Evolutionary conservation across 805 yeast genomes (phyloP).

Genomic region (Zygotorulaspora florentina): DNA sequence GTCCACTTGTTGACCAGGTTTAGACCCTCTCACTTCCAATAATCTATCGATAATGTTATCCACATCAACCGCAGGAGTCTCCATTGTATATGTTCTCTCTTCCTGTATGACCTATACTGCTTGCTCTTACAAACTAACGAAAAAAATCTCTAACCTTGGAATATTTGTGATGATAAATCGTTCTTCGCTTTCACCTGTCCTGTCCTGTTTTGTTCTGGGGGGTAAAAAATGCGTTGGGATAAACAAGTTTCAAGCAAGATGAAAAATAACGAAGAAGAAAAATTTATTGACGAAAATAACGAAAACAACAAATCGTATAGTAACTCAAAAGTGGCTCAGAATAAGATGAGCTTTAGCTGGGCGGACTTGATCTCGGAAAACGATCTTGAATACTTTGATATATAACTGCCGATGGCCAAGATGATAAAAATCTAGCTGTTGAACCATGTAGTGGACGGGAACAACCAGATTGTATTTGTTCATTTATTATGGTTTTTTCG

Average conservation of each 20-base stretch:
- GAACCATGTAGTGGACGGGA: no score
- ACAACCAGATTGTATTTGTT: neutral
- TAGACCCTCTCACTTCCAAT: constrained; percentile 94
- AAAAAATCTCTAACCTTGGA: neutral
- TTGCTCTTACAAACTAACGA: neutral
- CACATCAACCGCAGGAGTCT: constrained; percentile 78
- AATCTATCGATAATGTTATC: constrained; percentile 96
- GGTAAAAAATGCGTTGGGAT: constrained; percentile 1
- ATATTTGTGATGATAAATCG: neutral
- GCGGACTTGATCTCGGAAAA: no score
- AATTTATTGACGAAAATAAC: neutral
- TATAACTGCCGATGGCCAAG: no score
- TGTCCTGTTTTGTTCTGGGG: constrained; percentile 2
- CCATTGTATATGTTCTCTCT: constrained; percentile 30
- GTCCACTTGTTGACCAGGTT: constrained; percentile 97
- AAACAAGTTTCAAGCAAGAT: constrained; percentile 2
- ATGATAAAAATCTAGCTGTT: no score
- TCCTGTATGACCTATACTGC: neutral
- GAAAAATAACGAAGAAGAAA: neutral
- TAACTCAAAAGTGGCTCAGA: neutral
- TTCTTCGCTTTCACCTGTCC: neutral
- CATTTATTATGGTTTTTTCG: neutral
- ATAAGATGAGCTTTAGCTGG: no score
- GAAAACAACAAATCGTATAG: neutral
- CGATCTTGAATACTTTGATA: no score